These are phyloP conservation scores for Lactarius indigo DNA, from an alignment of 768 basidiomycete species.

Conservation along the genomic window DNA sequence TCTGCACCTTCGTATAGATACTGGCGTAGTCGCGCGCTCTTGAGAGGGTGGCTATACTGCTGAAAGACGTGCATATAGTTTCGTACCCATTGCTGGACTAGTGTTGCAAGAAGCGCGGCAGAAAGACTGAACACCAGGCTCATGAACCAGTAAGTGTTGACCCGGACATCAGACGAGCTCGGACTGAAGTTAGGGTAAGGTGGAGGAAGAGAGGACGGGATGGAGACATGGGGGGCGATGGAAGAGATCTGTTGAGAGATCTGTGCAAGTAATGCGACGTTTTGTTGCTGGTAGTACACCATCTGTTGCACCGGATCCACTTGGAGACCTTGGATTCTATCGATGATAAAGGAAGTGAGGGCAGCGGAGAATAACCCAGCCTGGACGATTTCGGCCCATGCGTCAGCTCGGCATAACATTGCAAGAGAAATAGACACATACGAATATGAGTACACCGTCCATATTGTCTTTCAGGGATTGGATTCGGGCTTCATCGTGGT, in stretches of 20 bases:
- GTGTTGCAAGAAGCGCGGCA: background rate
- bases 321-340: background rate
- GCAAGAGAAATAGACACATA: slow-evolving; percentile 21
- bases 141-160: slow-evolving; percentile 43
- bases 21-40: background rate
- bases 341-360: background rate
- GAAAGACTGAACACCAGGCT: slow-evolving; percentile 23
- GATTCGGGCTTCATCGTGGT: background rate
- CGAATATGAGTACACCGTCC: slow-evolving; percentile 34
- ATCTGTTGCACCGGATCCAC: background rate
- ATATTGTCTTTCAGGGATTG: background rate
- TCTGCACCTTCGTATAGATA: slow-evolving; percentile 37
- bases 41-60: no score
- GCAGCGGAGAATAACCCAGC: no score
- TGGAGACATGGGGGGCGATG: background rate
- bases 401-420: background rate
- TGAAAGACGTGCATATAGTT: no score
- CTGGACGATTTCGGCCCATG: background rate
- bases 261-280: background rate
- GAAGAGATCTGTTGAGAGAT: background rate
- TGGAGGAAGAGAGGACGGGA: slow-evolving; percentile 8
- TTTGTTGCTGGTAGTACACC: background rate
- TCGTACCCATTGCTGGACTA: background rate
- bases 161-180: slow-evolving; percentile 34
- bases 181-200: slow-evolving; percentile 15